Evolutionary conservation across 352 stramenopile genomes (phyloP), one percentile per base, ranked within the genome.

Genomic region (Phytophthora podocarpi): DNA sequence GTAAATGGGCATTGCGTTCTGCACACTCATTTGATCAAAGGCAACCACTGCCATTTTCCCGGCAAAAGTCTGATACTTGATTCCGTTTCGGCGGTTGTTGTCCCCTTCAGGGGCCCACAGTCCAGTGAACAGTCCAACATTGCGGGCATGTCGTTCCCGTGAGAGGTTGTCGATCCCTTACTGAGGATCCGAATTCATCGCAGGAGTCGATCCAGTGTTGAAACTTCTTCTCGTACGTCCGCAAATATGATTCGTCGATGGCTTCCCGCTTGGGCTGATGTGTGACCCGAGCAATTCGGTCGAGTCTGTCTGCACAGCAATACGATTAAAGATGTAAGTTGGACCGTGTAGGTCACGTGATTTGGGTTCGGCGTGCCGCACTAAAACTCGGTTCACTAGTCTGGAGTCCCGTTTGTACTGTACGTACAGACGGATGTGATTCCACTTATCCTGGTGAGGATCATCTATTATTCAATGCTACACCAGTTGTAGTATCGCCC

Each of bases 1-100:
- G 55, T 67, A 74, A 67, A 67, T 35, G 36, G 67, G 45, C 12
- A 18, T 39, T 6, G 49, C 60, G 42, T 70, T 74, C 23, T 39
- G 55, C 39, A 64, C 45, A 18, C 20, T 31, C 10, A 13, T 18
- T 13, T 70, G 55, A 2, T 41, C 48, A 20, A 65, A 73, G 0
- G 36, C 58, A 20, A 39, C 34, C 20, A 15, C 34, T 6, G 34
- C 34, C 34, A 39, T 39, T 16, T 39, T 39, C 1, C 34, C 34
- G 3, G 16, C 34, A 18, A 39, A 39, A 4, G 34, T 39, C 13
- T 3, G 13, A 18, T 39, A 39, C 13, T 39, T 39, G 34, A 20
- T 39, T 18, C 34, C 34, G 16, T 20, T 1, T 6, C 12, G 3
- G 5, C 13, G 34, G 12, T 2, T 9, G 16, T 43, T 43, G 16